phyloP scores from a whole-genome alignment of 257 asterid genomes.

The Solanum lycopersicoides region DNA sequence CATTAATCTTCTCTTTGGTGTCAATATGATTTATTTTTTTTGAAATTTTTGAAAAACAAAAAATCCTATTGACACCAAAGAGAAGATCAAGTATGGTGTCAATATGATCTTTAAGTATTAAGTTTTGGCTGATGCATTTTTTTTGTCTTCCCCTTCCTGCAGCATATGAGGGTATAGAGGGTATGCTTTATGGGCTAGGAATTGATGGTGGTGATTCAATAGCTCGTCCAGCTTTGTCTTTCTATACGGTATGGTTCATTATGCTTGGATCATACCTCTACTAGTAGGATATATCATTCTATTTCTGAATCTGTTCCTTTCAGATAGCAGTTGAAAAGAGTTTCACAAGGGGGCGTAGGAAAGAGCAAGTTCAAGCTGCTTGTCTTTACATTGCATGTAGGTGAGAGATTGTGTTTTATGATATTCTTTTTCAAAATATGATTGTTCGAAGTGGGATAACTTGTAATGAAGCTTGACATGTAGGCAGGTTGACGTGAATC shows the following conservation, averaged over 20 bases:
- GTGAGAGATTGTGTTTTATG: conserved; percentile 24
- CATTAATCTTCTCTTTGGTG: not conserved
- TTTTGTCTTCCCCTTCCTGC: conserved; percentile 6
- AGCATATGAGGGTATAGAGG: conserved; percentile 38
- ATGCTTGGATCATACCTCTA: not conserved
- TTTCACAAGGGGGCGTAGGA: conserved; percentile 89
- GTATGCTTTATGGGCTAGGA: conserved; percentile 30
- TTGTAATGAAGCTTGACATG: not conserved
- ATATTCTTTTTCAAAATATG: not conserved
- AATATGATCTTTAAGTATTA: not conserved
- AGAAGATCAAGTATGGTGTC: not conserved
- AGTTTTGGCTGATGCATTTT: not conserved
- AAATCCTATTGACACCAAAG: not conserved
- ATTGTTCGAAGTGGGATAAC: not conserved
- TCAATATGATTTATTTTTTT: not conserved
- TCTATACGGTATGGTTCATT: conserved; percentile 39
- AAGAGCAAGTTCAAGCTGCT: conserved; percentile 74
- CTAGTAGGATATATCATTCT: not conserved
- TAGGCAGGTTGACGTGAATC: not conserved
- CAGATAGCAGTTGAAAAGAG: conserved; percentile 63
- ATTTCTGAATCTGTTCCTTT: conserved; percentile 1
- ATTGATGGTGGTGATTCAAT: conserved; percentile 66
- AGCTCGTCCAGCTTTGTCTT: conserved; percentile 26
- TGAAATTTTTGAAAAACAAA: no score
- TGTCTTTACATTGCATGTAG: conserved; percentile 80